A percentile compares a stretch with the other conserved stretches of the same genome.
Conservation (phyloP, 257 asterid genomes). For the Vinca minor region DNA sequence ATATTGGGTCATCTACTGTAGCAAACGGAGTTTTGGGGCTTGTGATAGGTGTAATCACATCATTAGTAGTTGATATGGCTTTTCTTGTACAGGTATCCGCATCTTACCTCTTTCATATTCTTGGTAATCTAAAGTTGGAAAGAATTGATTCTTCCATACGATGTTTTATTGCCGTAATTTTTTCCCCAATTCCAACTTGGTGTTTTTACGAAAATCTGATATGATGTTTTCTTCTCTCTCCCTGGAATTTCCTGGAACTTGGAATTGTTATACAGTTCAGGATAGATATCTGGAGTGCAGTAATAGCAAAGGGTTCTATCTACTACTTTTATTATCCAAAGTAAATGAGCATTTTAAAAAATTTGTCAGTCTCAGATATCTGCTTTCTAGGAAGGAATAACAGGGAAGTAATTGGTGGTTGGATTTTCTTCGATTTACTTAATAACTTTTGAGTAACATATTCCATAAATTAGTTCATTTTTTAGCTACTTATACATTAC, state of each 20-base stretch:
- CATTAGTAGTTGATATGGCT: slow-evolving; percentile 98
- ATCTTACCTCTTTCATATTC: slow-evolving; percentile 3
- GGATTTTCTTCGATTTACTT: background rate
- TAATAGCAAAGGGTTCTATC: background rate
- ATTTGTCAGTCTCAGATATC: background rate
- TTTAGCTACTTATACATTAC: background rate
- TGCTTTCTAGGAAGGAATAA: background rate
- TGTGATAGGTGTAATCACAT: slow-evolving; percentile 79
- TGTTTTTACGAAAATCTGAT: background rate
- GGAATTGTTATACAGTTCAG: background rate
- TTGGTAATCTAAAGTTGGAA: background rate
- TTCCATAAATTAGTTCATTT: background rate
- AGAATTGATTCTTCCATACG: background rate
- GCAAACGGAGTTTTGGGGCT: slow-evolving; percentile 99
- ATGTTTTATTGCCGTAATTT: background rate
- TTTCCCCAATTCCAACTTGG: background rate
- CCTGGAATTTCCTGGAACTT: background rate
- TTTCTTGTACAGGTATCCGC: slow-evolving; percentile 85
- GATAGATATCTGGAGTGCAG: background rate
- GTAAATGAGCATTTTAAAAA: background rate
- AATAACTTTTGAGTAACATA: background rate
- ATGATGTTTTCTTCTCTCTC: background rate
- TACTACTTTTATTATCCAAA: background rate
- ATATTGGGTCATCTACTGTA: slow-evolving; percentile 92
- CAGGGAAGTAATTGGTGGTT: background rate